These are phyloP conservation scores for Yarrowia yakushimensis DNA, from an alignment of 805 yeast species.

Conservation along the genomic window DNA sequence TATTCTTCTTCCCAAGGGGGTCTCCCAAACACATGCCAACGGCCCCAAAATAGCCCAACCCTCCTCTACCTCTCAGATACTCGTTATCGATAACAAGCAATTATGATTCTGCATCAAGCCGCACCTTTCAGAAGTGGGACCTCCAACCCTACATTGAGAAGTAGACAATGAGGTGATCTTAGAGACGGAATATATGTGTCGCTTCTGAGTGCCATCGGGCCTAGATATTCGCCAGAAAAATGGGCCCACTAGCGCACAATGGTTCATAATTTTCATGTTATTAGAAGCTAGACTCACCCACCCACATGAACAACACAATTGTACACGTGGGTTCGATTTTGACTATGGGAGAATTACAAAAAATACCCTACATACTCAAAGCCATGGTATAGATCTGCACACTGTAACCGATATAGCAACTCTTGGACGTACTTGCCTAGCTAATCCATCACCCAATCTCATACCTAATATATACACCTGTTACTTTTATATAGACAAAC, in stretches of 20 bases:
- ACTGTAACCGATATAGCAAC: no score
- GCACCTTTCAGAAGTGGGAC: background rate
- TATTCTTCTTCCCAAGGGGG: background rate
- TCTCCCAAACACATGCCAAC: background rate
- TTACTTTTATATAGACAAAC: background rate
- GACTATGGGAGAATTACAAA: no score
- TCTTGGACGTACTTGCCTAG: no score
- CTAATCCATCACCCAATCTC: no score
- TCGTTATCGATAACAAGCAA: background rate
- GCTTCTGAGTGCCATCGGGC: no score
- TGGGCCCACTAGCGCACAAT: background rate
- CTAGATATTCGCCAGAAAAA: no score
- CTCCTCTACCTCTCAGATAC: background rate
- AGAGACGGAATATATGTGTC: background rate
- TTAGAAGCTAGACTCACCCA: no score
- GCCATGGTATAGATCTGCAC: no score
- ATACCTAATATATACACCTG: background rate
- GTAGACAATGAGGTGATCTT: background rate
- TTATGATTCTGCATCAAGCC: background rate
- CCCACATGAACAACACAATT: no score
- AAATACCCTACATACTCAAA: no score
- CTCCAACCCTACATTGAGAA: background rate
- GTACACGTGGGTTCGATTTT: constrained; percentile 4
- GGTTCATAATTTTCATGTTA: no score
- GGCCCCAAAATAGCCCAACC: background rate